Conservation (phyloP, 345 rosid species). For the Moricandia arvensis region DNA sequence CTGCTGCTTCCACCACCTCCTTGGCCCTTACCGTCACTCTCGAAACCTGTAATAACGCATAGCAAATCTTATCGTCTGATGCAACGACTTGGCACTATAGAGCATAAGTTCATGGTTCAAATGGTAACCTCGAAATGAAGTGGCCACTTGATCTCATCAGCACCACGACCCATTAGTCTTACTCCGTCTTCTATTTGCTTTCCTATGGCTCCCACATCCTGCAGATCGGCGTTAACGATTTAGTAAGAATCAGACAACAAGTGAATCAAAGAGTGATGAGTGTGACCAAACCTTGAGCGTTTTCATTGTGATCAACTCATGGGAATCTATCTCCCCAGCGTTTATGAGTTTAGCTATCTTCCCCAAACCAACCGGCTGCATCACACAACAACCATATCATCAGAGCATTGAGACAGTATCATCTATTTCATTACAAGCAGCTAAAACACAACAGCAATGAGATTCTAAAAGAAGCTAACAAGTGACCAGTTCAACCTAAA, state of each 20-base stretch:
- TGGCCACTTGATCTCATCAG: slow-evolving; percentile 90
- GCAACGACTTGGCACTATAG: not conserved
- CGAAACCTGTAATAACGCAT: slow-evolving; percentile 53
- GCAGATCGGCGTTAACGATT: not conserved
- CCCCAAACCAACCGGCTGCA: slow-evolving; percentile 92
- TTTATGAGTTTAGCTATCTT: slow-evolving; percentile 90
- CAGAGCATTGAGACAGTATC: no score
- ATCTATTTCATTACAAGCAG: no score
- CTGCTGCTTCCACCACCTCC: slow-evolving; percentile 84
- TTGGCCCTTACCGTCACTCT: slow-evolving; percentile 91
- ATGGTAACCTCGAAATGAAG: slow-evolving; percentile 79
- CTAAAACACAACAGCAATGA: no score
- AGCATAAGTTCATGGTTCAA: not conserved
- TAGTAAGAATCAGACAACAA: slow-evolving; percentile 16
- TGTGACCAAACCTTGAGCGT: slow-evolving; percentile 67
- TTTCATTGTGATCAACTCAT: slow-evolving; percentile 93
- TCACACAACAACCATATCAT: slow-evolving; percentile 6
- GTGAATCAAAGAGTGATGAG: slow-evolving; percentile 12
- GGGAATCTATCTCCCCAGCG: slow-evolving; percentile 93
- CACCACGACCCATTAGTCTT: slow-evolving; percentile 92
- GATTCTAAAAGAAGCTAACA: no score
- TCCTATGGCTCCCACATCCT: slow-evolving; percentile 86
- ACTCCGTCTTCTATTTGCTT: slow-evolving; percentile 94
- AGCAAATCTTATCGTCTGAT: not conserved
- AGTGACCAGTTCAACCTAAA: no score